Evolutionary conservation across 768 basidiomycete genomes (phyloP), one percentile per base, ranked within the genome.

Genomic region (Pisolithus orientalis): DNA sequence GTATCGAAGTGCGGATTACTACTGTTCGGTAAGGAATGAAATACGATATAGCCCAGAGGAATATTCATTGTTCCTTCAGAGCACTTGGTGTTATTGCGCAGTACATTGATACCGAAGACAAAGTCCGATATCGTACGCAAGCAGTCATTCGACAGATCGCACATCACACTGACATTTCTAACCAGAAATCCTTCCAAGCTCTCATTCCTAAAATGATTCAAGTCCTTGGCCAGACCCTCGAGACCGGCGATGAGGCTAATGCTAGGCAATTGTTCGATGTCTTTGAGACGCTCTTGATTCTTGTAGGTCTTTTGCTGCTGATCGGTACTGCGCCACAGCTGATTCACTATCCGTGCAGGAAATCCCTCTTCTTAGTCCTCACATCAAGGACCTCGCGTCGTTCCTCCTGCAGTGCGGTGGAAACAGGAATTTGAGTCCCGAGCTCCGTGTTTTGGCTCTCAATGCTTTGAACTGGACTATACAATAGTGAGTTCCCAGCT

Each of bases 401-500:
- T 96, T 97, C 81, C 84, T 97, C 55, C 79, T 98, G 39, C 76
- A 76, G 44, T 86, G 85, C 40, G 94, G 92, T 51, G 84, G 79
- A 31, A 94, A 95, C 74, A 79, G 78, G 56, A 70, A 73, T 10
- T 83, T 85, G 61, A 89, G 90, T 43, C 69, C 72, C 45, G 92
- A 90, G 48, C 81, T 96, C 53, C 87, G 96, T 52, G 81, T 94
- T 54, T 85, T 96, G 59, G 85, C 89, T 9, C 79, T 99, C 38
- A 98, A 97, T 62, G 88, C 90, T 6, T 81, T 99, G 8, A 89
- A 92, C 64, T 98, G 94, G 94, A 92, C 94, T 7, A 86, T 98
- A 50, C 88, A 94, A 76, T 98, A 98, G 93, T 85, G 62, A 61
- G 86, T 8, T 31, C n/a, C 7, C 7, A 8, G 16, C 1, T 45